These are phyloP conservation scores for Verticillium albo-atrum DNA, from an alignment of 2,329 filamentous ascomycete genomes.

Conservation along the genomic window DNA sequence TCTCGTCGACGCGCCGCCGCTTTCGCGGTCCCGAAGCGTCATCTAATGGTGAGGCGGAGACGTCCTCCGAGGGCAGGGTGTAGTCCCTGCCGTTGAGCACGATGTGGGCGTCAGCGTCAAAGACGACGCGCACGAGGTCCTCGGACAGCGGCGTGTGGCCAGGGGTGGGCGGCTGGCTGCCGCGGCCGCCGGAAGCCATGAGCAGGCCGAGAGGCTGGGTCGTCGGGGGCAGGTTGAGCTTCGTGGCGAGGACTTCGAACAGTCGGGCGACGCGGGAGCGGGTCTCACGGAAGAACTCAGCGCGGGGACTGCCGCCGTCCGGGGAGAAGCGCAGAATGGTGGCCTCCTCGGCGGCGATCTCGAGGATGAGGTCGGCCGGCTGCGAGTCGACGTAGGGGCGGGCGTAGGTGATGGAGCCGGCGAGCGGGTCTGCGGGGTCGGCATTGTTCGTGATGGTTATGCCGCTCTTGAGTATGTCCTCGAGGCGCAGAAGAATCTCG, in stretches of 20 bases:
- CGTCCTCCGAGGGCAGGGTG: constrained; percentile 22
- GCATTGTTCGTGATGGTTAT: constrained; percentile 57
- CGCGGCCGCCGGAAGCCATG: constrained; percentile 60
- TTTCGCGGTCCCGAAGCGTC: constrained; percentile 29
- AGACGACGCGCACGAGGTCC: constrained; percentile 60
- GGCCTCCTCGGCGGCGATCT: constrained; percentile 69
- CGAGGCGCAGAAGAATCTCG: constrained; percentile 76
- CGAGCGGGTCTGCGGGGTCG: constrained; percentile 20
- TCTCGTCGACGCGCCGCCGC: constrained; percentile 36
- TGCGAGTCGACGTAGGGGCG: constrained; percentile 80
- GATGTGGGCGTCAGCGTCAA: constrained; percentile 58
- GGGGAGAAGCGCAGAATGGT: constrained; percentile 49
- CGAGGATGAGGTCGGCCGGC: constrained; percentile 70
- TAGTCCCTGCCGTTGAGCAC: constrained; percentile 52
- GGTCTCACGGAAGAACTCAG: constrained; percentile 69
- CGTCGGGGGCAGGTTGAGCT: constrained; percentile 63
- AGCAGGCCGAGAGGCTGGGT: constrained; percentile 60
- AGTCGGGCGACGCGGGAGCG: constrained; percentile 68
- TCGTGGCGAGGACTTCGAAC: constrained; percentile 76
- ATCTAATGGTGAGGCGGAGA: constrained; percentile 25
- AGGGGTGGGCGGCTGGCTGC: constrained; percentile 58
- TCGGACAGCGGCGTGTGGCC: constrained; percentile 67
- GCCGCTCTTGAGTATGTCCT: constrained; percentile 86
- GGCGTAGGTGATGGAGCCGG: constrained; percentile 68
- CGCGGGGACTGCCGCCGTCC: constrained; percentile 35